Conservation (phyloP, 2,329 filamentous ascomycete species). For the Botrytis deweyae region DNA sequence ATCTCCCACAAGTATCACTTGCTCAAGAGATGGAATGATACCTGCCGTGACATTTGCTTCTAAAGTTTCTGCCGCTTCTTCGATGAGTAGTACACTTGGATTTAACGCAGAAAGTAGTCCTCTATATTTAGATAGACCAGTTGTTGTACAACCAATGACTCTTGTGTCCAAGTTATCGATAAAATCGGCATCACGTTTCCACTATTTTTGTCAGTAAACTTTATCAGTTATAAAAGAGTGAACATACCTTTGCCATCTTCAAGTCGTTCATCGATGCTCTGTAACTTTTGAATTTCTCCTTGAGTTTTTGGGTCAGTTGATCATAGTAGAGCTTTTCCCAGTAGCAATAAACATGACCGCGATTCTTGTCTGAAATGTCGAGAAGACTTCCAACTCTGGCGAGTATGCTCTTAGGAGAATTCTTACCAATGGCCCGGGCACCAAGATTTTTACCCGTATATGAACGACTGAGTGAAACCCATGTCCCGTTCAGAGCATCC, state of each 20-base stretch:
- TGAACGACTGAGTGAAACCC: constrained; percentile 31
- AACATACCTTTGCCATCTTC: constrained; percentile 31
- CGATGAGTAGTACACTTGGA: constrained; percentile 63
- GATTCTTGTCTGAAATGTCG: constrained; percentile 30
- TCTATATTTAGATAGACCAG: constrained; percentile 68
- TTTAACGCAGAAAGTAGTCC: constrained; percentile 58
- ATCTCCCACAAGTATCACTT: constrained; percentile 67
- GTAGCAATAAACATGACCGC: constrained; percentile 38
- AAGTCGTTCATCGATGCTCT: constrained; percentile 26
- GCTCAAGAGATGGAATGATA: constrained; percentile 61
- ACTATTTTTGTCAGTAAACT: neutral
- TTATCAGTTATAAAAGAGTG: too few relatives aligned
- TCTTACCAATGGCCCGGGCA: constrained; percentile 17
- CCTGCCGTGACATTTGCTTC: constrained; percentile 57
- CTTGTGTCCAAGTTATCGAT: constrained; percentile 62
- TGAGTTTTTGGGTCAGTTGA: constrained; percentile 27
- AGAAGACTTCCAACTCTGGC: constrained; percentile 30
- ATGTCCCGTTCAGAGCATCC: constrained; percentile 32
- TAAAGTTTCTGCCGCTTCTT: constrained; percentile 65
- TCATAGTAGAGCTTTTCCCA: constrained; percentile 33
- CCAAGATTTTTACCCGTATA: constrained; percentile 31
- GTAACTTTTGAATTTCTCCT: constrained; percentile 28
- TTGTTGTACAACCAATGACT: constrained; percentile 54
- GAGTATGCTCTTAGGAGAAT: constrained; percentile 30
- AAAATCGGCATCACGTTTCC: constrained; percentile 31